Base-by-base conservation (phyloP, 2,329 filamentous ascomycete genomes). In the Epichloe typhina region DNA sequence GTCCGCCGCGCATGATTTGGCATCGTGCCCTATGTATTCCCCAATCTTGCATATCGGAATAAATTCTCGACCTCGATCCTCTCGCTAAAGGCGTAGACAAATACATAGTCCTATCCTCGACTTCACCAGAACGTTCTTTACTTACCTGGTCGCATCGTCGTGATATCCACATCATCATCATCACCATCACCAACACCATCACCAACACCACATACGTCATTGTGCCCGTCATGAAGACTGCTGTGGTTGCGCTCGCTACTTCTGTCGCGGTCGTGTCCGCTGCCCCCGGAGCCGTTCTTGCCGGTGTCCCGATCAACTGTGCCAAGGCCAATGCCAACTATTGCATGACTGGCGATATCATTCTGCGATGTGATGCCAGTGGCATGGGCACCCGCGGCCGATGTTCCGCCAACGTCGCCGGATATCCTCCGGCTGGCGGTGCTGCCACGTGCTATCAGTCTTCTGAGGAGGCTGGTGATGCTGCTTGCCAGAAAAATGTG, bases 401-500 rank as follows among this genome's bases (percentile, higher is more conserved):
- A 56, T 75, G 72, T 64, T 65, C 67, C 46, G 64, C 70, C 54
- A 71, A 73, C 59, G 62, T 75, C 33, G 62, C 62, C 26, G 71
- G 70, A 46, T 61, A 70, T 50, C 66, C 67, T 42, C 72, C 72
- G 7, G 11, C 62, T 9, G 71, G 68, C 31, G 58, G 63, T 39
- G 51, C 57, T 47, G 62, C 62, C 13, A 57, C 66, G 31, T 76
- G 73, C 65, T 73, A 61, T 56, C 61, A 74, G 60, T 64, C 65
- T 47, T 61, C 62, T 35, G 47, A 57, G 12, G 61, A 58, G 11
- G 62, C 63, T 38, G 72, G 72, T 50, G 68, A 73, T 51, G 73
- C 72, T 45, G 70, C 67, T 50, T 76, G 73, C 60, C 63, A 66
- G 56, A 75, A 73, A 67, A 73, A 73, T 62, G 64, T 66, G 42